Base-by-base conservation (phyloP, 116 monocot species). In the Trichopus zeylanicus region DNA sequence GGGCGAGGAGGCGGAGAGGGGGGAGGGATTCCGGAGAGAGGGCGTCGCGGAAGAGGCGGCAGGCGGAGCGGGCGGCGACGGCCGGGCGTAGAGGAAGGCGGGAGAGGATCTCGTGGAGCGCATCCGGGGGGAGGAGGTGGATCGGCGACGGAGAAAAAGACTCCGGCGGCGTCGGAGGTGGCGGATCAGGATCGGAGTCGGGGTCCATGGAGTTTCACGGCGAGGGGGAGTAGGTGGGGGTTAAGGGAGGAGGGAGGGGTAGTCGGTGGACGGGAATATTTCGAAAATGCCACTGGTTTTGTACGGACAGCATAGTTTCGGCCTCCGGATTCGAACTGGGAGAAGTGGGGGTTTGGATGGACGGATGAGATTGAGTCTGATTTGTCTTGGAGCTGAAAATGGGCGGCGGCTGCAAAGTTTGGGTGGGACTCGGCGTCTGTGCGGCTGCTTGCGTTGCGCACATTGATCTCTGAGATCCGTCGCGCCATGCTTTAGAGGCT, bases 61-160 rank as follows among this genome's bases (percentile, higher is more conserved):
- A 75, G 63, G 75, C 59, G 54, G 67, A 51, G 48, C 72, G 82
- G 53, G 60, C 75, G 32, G 63, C 51, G 22, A 82, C 48, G 38
- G 48, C 61, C 35, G 58, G 47, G 20, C 68, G 58, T 18, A 68
- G 59, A 46, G 68, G 34, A 12, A 71, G 57, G 19, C 70, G 57
- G 66, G 49, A 20, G 38, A 77, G 19, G 10, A 77, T 71, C 23
- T 77, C 31, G 56, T 62, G 77, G 29, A 77, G 61, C 15, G 71
- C 49, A 39, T 77, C 77, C 42, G 42, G 42, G 2, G 42, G 42
- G 42, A 42, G 42, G 42, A 42, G 42, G 18, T 42, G 18, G 42
- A 42, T 16, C 42, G 42, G 12, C 42, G 42, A 42, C 1, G 42
- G 42, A 42, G 37, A 37, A 15, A 15, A 37, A 37, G 37, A 1